Evolutionary conservation across 1,139 yeast species (phyloP).

Genomic region (Wickerhamomyces sp.): DNA sequence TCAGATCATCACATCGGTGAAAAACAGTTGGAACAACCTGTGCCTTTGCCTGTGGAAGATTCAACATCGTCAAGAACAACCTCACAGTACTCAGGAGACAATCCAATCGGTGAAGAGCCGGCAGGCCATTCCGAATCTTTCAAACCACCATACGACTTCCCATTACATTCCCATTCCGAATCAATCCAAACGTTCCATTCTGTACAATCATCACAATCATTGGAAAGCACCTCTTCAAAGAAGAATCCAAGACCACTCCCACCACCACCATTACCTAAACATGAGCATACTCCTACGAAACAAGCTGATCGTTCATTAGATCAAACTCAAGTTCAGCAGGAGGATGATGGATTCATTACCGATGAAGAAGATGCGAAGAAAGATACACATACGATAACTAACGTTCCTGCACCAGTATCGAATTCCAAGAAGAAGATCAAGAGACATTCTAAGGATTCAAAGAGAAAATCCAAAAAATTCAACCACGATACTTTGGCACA

Average conservation of each 20-base stretch:
- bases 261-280: slow-evolving; percentile 24
- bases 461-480: slow-evolving; percentile 16
- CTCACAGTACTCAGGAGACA: neutral
- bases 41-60: too few relatives aligned
- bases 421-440: slow-evolving; percentile 1
- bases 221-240: neutral
- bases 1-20: too few relatives aligned
- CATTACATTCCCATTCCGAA: neutral
- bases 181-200: neutral
- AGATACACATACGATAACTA: neutral
- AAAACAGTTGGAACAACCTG: too few relatives aligned
- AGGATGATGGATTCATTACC: slow-evolving; percentile 20
- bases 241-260: slow-evolving; percentile 22
- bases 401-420: neutral
- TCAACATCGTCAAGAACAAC: neutral
- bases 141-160: neutral
- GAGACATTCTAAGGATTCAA: slow-evolving; percentile 9
- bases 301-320: slow-evolving; percentile 7
- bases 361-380: slow-evolving; percentile 16
- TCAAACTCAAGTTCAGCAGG: neutral
- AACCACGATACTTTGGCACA: slow-evolving; percentile 22
- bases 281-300: slow-evolving; percentile 2
- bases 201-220: neutral
- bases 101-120: neutral
- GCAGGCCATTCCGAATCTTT: neutral